These are phyloP conservation scores for Carpinus viminea DNA, from an alignment of 306 rosid genomes.

Conservation along the genomic window DNA sequence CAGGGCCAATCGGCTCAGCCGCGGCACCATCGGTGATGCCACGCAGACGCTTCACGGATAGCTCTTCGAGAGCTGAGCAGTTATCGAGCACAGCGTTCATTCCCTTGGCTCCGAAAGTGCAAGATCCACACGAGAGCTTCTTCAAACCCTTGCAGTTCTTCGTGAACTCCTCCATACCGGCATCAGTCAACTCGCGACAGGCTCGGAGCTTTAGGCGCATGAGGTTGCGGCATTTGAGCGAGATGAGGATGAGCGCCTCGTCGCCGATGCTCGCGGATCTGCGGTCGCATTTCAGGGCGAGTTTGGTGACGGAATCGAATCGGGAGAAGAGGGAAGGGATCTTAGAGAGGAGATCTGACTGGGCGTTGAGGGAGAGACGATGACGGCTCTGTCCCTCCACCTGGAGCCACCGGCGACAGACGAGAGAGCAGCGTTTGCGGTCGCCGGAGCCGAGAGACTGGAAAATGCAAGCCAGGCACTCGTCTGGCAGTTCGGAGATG, in stretches of 20 bases:
- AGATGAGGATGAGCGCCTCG: slow-evolving; percentile 66
- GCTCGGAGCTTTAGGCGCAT: slow-evolving; percentile 95
- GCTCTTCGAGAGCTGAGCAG: slow-evolving; percentile 72
- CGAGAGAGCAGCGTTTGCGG: slow-evolving; percentile 81
- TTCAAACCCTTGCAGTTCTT: slow-evolving; percentile 85
- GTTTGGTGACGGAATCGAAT: slow-evolving; percentile 87
- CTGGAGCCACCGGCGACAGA: slow-evolving; percentile 81
- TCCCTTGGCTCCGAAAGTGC: slow-evolving; percentile 84
- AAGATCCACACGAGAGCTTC: slow-evolving; percentile 95
- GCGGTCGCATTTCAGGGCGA: slow-evolving; percentile 91
- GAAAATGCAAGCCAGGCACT: slow-evolving; percentile 80
- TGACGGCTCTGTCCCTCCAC: slow-evolving; percentile 95
- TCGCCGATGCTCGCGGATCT: slow-evolving; percentile 75
- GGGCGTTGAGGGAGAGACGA: slow-evolving; percentile 81
- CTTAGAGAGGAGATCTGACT: slow-evolving; percentile 49
- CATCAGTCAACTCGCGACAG: slow-evolving; percentile 77
- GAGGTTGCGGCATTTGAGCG: slow-evolving; percentile 78
- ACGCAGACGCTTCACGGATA: slow-evolving; percentile 89
- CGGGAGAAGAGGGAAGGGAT: slow-evolving; percentile 70
- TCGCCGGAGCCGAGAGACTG: slow-evolving; percentile 78
- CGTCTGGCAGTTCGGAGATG: slow-evolving; percentile 81
- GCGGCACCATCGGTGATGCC: slow-evolving; percentile 65
- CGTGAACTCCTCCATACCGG: slow-evolving; percentile 75
- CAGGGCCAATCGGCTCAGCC: slow-evolving; percentile 81
- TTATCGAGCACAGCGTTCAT: slow-evolving; percentile 87